phyloP scores from a whole-genome alignment of 352 stramenopile species.

The Thraustochytrium striatum region DNA sequence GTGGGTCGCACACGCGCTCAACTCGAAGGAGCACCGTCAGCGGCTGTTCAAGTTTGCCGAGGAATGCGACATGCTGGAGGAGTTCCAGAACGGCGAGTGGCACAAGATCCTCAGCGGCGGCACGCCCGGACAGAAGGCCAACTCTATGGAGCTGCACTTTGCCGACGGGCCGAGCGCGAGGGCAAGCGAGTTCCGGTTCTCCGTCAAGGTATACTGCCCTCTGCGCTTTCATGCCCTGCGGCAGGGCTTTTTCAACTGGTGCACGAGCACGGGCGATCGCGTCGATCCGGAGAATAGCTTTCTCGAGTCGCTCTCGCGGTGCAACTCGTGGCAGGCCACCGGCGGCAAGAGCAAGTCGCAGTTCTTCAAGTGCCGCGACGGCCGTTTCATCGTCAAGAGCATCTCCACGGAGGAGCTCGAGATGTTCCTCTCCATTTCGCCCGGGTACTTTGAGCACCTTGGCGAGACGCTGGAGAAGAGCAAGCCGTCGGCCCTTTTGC shows the following conservation, averaged over 20 bases:
- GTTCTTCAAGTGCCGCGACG: slow-evolving; percentile 90
- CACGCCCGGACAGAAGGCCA: background rate
- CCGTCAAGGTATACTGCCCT: slow-evolving; percentile 37
- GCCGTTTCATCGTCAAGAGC: slow-evolving; percentile 95
- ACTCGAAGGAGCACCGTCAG: slow-evolving; percentile 78
- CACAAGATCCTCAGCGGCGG: background rate
- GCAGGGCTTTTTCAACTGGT: slow-evolving; percentile 6
- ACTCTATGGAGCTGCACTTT: slow-evolving; percentile 22
- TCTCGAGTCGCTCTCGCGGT: slow-evolving; percentile 59
- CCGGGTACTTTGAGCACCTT: slow-evolving; percentile 96
- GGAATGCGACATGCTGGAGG: slow-evolving; percentile 11
- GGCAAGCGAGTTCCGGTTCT: slow-evolving; percentile 25
- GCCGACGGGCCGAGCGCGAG: background rate
- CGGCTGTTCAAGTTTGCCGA: slow-evolving; percentile 56
- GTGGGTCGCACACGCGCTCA: slow-evolving; percentile 88
- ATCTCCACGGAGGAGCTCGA: slow-evolving; percentile 95
- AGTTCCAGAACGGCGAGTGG: slow-evolving; percentile 20
- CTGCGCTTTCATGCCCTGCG: slow-evolving; percentile 42
- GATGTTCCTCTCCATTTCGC: slow-evolving; percentile 81
- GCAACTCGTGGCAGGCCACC: slow-evolving; percentile 78
- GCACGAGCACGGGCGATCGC: background rate
- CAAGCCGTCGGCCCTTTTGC: slow-evolving; percentile 85
- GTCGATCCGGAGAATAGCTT: slow-evolving; percentile 43
- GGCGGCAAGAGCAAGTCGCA: slow-evolving; percentile 93
- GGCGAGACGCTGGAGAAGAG: slow-evolving; percentile 91